Conservation (phyloP, 1,284 basidiomycete species). For the Leccinum subspadiceum region DNA sequence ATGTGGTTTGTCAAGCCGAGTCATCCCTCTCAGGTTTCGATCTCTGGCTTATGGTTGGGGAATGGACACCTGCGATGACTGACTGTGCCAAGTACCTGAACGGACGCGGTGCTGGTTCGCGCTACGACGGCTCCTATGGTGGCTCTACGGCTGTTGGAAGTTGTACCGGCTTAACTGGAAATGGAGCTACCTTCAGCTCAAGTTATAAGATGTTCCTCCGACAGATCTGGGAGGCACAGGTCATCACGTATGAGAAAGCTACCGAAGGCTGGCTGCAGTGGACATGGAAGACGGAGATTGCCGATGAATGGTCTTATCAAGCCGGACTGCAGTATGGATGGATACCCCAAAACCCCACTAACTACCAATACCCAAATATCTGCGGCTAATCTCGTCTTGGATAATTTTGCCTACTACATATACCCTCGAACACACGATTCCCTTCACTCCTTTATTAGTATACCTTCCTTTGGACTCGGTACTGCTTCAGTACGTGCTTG, state of each 20-base stretch:
- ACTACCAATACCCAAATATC: slow-evolving; percentile 49
- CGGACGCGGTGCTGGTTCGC: slow-evolving; percentile 64
- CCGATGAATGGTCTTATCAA: slow-evolving; percentile 77
- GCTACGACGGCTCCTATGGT: slow-evolving; percentile 78
- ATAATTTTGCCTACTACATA: neutral
- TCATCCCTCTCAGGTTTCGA: slow-evolving; percentile 51
- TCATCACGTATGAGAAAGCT: slow-evolving; percentile 58
- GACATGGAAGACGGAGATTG: slow-evolving; percentile 69
- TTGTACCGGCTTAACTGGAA: slow-evolving; percentile 74
- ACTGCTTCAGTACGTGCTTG: neutral
- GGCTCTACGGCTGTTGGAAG: slow-evolving; percentile 68
- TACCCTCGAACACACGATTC: neutral
- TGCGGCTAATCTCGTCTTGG: slow-evolving; percentile 39
- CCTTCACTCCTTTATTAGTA: neutral
- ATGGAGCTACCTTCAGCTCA: slow-evolving; percentile 66
- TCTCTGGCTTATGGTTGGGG: slow-evolving; percentile 78
- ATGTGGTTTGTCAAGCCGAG: slow-evolving; percentile 55
- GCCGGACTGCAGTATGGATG: slow-evolving; percentile 77
- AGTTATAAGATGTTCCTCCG: slow-evolving; percentile 84
- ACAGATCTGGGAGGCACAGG: slow-evolving; percentile 85
- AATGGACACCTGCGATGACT: slow-evolving; percentile 81
- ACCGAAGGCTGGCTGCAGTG: slow-evolving; percentile 72
- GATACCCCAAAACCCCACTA: slow-evolving; percentile 70
- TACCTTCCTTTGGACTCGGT: neutral
- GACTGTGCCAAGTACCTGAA: slow-evolving; percentile 86